Percentiles rank a stretch among this genome's conserved stretches.
phyloP scores from a whole-genome alignment of 192 early-diverging fungal species.

The Mortierella hygrophila region DNA sequence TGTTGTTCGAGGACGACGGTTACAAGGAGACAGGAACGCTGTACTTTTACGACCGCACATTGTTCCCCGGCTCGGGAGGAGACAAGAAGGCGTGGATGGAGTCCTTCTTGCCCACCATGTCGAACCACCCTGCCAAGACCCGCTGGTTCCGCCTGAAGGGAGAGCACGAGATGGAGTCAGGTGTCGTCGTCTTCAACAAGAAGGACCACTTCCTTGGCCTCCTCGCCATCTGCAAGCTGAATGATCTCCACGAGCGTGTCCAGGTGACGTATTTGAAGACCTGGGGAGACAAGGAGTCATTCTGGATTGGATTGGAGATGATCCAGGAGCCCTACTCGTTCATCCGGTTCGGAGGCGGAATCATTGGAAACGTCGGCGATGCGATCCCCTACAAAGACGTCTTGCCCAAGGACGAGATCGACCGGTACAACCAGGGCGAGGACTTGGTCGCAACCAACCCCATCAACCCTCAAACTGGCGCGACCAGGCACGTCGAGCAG shows the following conservation, averaged over 20 bases:
- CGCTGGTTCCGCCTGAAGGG: constrained; percentile 57
- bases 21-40: constrained; percentile 64
- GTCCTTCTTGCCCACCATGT: constrained; percentile 61
- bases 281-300: constrained; percentile 78
- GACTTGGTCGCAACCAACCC: constrained; percentile 29
- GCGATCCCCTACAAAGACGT: constrained; percentile 40
- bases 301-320: constrained; percentile 76
- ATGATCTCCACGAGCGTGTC: constrained; percentile 58
- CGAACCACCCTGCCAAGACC: constrained; percentile 55
- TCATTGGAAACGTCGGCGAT: constrained; percentile 64
- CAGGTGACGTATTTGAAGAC: constrained; percentile 60
- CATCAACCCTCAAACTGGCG: neutral
- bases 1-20: constrained; percentile 63
- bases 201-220: constrained; percentile 62
- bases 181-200: constrained; percentile 71
- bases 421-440: constrained; percentile 41
- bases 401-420: constrained; percentile 37
- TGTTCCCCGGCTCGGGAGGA: constrained; percentile 37
- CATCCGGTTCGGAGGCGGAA: constrained; percentile 59
- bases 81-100: constrained; percentile 62
- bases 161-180: constrained; percentile 74
- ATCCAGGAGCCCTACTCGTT: constrained; percentile 67
- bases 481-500: neutral
- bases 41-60: constrained; percentile 74
- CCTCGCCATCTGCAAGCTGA: constrained; percentile 69